phyloP scores from a whole-genome alignment of 352 stramenopile species.

The Pythium aristosporum region DNA sequence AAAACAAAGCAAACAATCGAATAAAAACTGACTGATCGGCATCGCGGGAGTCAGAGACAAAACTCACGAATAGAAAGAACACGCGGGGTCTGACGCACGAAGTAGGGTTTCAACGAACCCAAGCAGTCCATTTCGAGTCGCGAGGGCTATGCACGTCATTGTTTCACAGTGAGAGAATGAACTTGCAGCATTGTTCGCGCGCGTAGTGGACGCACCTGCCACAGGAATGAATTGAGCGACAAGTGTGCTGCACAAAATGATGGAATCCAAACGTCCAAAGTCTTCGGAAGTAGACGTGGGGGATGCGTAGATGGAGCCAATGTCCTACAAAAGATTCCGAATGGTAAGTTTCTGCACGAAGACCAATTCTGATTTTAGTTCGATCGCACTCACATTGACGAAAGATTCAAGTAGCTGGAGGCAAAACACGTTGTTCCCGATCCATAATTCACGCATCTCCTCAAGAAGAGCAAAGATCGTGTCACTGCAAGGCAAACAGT shows the following conservation, averaged over 20 bases:
- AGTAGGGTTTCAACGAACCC: constrained; percentile 22
- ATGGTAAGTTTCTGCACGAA: constrained; percentile 2
- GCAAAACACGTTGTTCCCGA: constrained; percentile 35
- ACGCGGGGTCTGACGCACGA: constrained; percentile 8
- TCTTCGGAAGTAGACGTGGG: constrained; percentile 13
- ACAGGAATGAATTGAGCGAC: constrained; percentile 28
- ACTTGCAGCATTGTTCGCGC: neutral
- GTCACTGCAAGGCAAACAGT: constrained; percentile 9
- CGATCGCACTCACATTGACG: constrained; percentile 22
- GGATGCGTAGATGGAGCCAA: constrained; percentile 23
- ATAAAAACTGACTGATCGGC: neutral
- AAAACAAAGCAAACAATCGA: neutral
- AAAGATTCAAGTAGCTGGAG: constrained; percentile 32
- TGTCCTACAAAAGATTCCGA: constrained; percentile 19
- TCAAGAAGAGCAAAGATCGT: constrained; percentile 29
- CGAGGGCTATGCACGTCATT: neutral
- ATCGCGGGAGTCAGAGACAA: neutral
- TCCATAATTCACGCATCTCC: constrained; percentile 33
- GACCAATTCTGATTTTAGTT: no score
- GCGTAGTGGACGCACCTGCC: constrained; percentile 10
- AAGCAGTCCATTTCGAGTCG: constrained; percentile 9
- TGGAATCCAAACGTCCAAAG: constrained; percentile 24
- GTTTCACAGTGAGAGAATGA: neutral
- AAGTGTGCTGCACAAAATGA: constrained; percentile 32
- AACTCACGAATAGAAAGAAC: constrained; percentile 21